phyloP scores from a whole-genome alignment of 495 filamentous ascomycete species.

The Paragyromitra xinjiangensis region DNA sequence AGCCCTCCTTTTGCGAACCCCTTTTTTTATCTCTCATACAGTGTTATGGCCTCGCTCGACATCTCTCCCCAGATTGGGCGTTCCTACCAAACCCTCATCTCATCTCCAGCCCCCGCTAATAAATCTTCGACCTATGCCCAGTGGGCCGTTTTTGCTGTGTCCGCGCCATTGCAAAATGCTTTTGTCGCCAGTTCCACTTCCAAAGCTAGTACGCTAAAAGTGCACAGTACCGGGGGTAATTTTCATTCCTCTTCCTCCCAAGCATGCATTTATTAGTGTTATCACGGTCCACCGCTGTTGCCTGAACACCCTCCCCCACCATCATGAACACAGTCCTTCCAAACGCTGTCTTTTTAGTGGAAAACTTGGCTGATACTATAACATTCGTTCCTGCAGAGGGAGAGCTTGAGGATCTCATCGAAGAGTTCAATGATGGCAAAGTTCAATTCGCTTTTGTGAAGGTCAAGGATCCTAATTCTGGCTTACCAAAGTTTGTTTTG shows the following conservation, averaged over 20 bases:
- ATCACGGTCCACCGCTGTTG: neutral
- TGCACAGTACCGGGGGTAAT: constrained; percentile 87
- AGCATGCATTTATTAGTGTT: neutral
- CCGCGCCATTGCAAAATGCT: constrained; percentile 85
- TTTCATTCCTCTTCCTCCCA: constrained; percentile 15
- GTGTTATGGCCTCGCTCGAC: constrained; percentile 87
- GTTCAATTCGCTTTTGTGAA: constrained; percentile 97
- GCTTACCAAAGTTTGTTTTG: constrained; percentile 88
- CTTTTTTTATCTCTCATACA: constrained; percentile 14
- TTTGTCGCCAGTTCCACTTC: constrained; percentile 82
- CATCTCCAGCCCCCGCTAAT: constrained; percentile 72
- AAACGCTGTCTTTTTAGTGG: neutral
- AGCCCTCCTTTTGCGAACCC: neutral
- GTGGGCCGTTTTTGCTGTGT: constrained; percentile 93
- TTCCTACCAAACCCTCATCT: constrained; percentile 89
- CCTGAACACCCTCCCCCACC: neutral
- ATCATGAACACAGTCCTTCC: neutral
- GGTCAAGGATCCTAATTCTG: constrained; percentile 92
- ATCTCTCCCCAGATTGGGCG: constrained; percentile 84
- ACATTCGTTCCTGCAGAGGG: constrained; percentile 70
- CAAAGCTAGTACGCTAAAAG: constrained; percentile 94
- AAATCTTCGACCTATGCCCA: constrained; percentile 70
- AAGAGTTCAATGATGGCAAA: constrained; percentile 95
- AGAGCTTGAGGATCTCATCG: constrained; percentile 91
- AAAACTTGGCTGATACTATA: constrained; percentile 26